Conservation (phyloP, 75 land plant genomes). For the Pinus taeda region DNA sequence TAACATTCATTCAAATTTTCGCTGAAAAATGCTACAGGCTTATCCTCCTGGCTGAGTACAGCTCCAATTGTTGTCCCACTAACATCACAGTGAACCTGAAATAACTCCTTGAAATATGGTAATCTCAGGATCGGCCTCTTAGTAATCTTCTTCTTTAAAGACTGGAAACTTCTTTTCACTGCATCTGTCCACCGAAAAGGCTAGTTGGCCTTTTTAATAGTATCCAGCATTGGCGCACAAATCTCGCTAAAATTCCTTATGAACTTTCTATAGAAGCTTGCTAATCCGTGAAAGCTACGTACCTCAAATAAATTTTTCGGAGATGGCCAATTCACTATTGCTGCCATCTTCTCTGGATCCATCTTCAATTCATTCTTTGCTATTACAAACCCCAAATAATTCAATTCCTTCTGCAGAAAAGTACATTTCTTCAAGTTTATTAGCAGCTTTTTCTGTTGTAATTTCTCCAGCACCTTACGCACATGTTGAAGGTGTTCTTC, state of each 20-base stretch:
- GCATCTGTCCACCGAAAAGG: neutral
- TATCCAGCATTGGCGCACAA: neutral
- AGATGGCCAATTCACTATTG: neutral
- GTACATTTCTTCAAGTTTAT: neutral
- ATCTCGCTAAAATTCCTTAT: neutral
- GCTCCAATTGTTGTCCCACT: neutral
- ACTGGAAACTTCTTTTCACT: neutral
- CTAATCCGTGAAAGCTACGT: neutral
- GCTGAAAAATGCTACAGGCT: neutral
- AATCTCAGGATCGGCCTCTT: neutral
- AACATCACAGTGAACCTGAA: neutral
- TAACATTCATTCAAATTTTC: neutral
- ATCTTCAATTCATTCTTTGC: neutral
- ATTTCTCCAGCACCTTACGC: neutral
- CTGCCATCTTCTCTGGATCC: neutral
- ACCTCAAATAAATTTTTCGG: neutral
- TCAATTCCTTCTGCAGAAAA: neutral
- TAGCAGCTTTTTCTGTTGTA: neutral
- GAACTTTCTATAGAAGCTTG: neutral
- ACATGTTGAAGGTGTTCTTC: neutral
- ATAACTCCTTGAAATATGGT: neutral
- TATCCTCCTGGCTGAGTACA: neutral
- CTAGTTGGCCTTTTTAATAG: too few relatives aligned
- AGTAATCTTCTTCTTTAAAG: neutral
- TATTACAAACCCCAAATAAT: neutral